These are phyloP conservation scores for Phenoliferia sp. DNA, from an alignment of 1,284 basidiomycete species.

Conservation along the genomic window DNA sequence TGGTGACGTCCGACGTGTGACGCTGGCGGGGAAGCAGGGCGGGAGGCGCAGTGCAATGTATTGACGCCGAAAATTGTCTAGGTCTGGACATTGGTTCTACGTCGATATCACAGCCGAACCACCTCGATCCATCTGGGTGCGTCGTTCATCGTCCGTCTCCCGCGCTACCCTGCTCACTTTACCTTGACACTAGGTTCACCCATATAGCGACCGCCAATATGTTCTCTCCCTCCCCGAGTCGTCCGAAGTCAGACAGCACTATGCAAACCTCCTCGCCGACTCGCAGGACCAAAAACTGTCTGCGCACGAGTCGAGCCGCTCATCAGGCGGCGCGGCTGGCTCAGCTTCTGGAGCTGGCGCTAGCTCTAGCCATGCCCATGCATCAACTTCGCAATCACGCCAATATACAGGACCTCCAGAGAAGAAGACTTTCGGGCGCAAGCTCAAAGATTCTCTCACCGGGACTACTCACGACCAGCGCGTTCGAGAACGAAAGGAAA, in stretches of 20 bases:
- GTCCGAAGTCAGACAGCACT: not conserved
- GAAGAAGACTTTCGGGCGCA: conserved; percentile 33
- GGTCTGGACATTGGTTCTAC: conserved; percentile 23
- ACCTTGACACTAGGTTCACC: not conserved
- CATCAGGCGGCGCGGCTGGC: too few species aligned
- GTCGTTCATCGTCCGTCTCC: too few species aligned
- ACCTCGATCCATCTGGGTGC: conserved; percentile 41
- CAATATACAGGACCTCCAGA: not conserved
- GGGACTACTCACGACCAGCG: conserved; percentile 11
- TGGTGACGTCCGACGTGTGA: too few species aligned
- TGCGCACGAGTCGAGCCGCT: too few species aligned
- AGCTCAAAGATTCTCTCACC: conserved; percentile 41
- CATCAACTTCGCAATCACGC: not conserved
- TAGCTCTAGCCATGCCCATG: not conserved
- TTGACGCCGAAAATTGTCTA: too few species aligned
- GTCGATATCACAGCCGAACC: conserved; percentile 37
- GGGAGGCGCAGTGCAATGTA: too few species aligned
- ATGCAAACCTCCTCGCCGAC: not conserved
- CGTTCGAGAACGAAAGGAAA: not conserved
- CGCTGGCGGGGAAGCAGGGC: too few species aligned
- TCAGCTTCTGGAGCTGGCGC: not conserved
- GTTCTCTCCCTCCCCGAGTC: conserved; percentile 9
- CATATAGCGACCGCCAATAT: conserved; percentile 15
- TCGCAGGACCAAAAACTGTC: not conserved
- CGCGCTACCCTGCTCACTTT: conserved; percentile 14